These are phyloP conservation scores for Houttuynia cordata DNA, from an alignment of 164 flowering plant genomes.

Conservation along the genomic window DNA sequence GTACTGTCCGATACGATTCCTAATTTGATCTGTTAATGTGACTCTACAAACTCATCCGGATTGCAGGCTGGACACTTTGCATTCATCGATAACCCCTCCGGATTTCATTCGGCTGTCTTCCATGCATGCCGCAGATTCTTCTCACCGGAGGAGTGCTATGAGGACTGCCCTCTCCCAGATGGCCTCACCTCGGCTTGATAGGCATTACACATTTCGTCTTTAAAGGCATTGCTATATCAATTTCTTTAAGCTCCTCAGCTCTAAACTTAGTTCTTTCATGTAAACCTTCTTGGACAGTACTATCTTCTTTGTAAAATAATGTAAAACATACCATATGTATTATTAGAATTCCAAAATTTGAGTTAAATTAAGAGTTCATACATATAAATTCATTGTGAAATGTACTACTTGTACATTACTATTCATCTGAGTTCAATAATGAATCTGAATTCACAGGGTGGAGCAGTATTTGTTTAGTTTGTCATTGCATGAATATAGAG, in stretches of 20 bases:
- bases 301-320: neutral
- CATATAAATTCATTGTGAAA: too few relatives aligned
- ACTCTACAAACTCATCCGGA: neutral
- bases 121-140: conserved; percentile 68
- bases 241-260: neutral
- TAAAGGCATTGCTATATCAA: too few relatives aligned
- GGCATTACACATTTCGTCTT: neutral
- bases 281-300: neutral
- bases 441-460: too few relatives aligned
- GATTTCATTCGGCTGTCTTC: conserved; percentile 70
- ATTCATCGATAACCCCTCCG: conserved; percentile 64
- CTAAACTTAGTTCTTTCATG: neutral
- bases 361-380: too few relatives aligned
- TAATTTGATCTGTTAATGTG: neutral
- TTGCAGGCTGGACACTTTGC: conserved; percentile 89
- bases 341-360: too few relatives aligned
- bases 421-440: too few relatives aligned
- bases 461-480: too few relatives aligned
- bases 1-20: neutral
- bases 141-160: conserved; percentile 18
- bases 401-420: too few relatives aligned
- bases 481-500: too few relatives aligned
- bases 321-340: neutral
- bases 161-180: conserved; percentile 39
- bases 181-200: conserved; percentile 39